Conservation (phyloP, 768 basidiomycete genomes). For the Hydnomerulius pinastri region DNA sequence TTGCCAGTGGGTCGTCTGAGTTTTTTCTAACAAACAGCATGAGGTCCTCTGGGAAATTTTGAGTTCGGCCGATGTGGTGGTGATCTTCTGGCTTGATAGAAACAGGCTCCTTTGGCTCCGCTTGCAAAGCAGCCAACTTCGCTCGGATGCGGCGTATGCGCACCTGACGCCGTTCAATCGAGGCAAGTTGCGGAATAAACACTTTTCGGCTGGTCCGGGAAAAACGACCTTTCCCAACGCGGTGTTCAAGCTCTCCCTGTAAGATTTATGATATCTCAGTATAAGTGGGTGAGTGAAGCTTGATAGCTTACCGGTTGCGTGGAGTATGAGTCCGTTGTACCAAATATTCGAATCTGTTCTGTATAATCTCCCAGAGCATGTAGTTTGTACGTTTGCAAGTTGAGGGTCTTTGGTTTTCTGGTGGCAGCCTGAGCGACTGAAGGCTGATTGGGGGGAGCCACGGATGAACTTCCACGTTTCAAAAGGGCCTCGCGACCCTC, state of each 20-base stretch:
- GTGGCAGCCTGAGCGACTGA: too few species aligned
- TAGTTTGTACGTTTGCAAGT: slow-evolving; percentile 33
- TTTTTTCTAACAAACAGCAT: slow-evolving; percentile 2
- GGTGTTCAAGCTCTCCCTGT: slow-evolving; percentile 21
- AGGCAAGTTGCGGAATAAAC: not conserved
- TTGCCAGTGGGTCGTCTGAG: slow-evolving; percentile 30
- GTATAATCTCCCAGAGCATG: slow-evolving; percentile 37
- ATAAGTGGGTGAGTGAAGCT: too few species aligned
- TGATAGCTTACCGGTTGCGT: slow-evolving; percentile 32
- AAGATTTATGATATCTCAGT: too few species aligned
- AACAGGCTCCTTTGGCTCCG: not conserved
- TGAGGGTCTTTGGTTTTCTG: slow-evolving; percentile 20
- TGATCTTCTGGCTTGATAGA: slow-evolving; percentile 6
- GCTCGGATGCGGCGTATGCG: not conserved
- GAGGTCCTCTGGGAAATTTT: not conserved
- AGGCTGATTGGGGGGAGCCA: too few species aligned
- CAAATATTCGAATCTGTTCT: slow-evolving; percentile 20
- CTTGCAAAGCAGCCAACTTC: not conserved
- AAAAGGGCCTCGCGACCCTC: not conserved
- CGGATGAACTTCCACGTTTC: not conserved
- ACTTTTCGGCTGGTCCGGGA: slow-evolving; percentile 1
- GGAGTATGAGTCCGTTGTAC: slow-evolving; percentile 37
- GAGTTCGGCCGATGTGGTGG: slow-evolving; percentile 18
- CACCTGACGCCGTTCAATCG: not conserved
- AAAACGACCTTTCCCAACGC: slow-evolving; percentile 8